Base-by-base conservation (phyloP, 1,139 yeast species). In the Scheffersomyces insectosa region DNA sequence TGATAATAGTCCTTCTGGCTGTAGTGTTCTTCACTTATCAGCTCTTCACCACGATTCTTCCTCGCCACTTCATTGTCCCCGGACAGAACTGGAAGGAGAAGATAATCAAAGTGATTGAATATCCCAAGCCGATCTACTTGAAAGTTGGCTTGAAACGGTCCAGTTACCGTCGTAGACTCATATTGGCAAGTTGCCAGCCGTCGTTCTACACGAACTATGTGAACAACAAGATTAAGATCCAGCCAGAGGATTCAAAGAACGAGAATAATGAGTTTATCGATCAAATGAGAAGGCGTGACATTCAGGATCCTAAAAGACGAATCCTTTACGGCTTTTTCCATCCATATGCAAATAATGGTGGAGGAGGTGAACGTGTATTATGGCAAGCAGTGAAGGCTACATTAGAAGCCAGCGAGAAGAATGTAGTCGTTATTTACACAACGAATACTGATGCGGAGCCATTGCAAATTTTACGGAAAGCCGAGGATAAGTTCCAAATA, bases 341-440 rank as follows among this genome's bases (percentile, higher is more conserved):
- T 65, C 99, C 99, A 0, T 88, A 85, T 55, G 91, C 97, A 50
- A 88, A 88, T 61, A 95, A 96, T 38, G 97, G 96, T 33, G 99
- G 99, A 14, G 99, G 99, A 33, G 99, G 99, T 20, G 99, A 95
- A 63, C 79, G 95, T 41, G 99, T 95, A 0, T 72, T 95, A 37
- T 95, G 99, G 99, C 90, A 88, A 44, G 97, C 97, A 0, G 88
- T 93, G 5, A 76, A 80, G 51, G 77, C 85, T 23, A 88, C 97
- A 0, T 69, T 91, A 47, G 55, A 64, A 9, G 68, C 74, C 32
- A 74, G 76, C 48, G 67, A 68, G 5, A 62, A 65, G 35, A 81
- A 83, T 52, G 67, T 88, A n/a, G 88, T 80, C 8, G 84, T 81
- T 3, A 72, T 95, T 7, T 95, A 93, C 61, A 86, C 96, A 16